These are phyloP conservation scores for Neofusicoccum kwambonambiense DNA, from an alignment of 2,329 filamentous ascomycete genomes.

Conservation along the genomic window DNA sequence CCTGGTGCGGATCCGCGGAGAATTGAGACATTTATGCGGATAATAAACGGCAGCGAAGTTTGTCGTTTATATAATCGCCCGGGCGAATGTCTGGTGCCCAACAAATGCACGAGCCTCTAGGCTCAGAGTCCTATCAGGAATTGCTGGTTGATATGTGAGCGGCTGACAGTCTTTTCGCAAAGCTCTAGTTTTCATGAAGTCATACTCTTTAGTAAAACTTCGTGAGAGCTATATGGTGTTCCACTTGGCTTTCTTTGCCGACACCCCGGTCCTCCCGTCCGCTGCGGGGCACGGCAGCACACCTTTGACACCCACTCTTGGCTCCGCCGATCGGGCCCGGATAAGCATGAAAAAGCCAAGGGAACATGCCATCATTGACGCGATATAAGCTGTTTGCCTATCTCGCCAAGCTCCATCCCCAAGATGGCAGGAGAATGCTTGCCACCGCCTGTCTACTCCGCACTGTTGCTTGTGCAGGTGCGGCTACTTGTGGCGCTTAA, in stretches of 20 bases:
- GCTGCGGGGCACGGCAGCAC: background rate
- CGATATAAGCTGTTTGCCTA: background rate
- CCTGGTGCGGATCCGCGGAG: too few species aligned
- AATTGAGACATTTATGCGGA: too few species aligned
- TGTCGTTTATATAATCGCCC: too few species aligned
- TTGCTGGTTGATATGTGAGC: too few species aligned
- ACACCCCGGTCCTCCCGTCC: background rate
- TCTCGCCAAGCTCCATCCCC: background rate
- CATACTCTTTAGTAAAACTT: too few species aligned
- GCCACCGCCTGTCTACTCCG: background rate
- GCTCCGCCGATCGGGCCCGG: background rate
- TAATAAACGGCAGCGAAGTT: too few species aligned
- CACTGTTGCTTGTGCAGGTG: background rate
- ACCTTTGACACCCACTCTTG: background rate
- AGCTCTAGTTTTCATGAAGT: too few species aligned
- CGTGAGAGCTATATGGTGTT: too few species aligned
- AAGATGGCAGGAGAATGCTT: background rate
- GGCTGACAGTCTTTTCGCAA: too few species aligned
- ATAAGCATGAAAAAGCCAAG: background rate
- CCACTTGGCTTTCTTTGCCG: background rate
- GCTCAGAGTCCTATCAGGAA: too few species aligned
- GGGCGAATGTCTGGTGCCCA: too few species aligned
- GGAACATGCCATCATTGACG: background rate
- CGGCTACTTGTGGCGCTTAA: background rate
- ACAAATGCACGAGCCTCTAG: too few species aligned